Evolutionary conservation across 352 stramenopile genomes (phyloP).

Genomic region (Phytopythium aichiense): DNA sequence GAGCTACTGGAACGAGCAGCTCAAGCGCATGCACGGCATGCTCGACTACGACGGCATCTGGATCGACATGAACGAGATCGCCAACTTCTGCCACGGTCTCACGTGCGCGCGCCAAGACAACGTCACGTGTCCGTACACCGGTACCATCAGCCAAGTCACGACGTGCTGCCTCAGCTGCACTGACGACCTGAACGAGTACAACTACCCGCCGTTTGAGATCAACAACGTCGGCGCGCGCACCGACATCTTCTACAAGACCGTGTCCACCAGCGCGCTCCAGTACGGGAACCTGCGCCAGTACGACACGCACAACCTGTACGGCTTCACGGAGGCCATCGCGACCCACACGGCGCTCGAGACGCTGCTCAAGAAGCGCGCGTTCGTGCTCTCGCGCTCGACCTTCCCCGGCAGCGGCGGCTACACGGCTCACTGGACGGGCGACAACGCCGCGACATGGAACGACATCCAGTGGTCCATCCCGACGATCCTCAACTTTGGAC

Average conservation of each 20-base stretch:
- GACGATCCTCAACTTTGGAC: conserved; percentile 62
- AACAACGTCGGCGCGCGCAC: conserved; percentile 42
- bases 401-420: conserved; percentile 61
- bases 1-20: conserved; percentile 62
- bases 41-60: conserved; percentile 69
- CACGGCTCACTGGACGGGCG: conserved; percentile 72
- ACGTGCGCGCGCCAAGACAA: conserved; percentile 28
- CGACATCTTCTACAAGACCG: conserved; percentile 52
- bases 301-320: conserved; percentile 82
- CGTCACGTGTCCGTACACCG: conserved; percentile 30
- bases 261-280: conserved; percentile 53
- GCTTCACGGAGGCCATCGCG: conserved; percentile 65
- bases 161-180: conserved; percentile 43
- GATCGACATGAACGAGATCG: conserved; percentile 89
- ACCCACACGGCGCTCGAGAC: conserved; percentile 50
- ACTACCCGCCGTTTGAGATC: conserved; percentile 54
- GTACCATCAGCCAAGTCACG: conserved; percentile 28
- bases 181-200: conserved; percentile 40
- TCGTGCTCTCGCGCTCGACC: conserved; percentile 69
- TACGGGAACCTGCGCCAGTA: conserved; percentile 60
- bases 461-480: conserved; percentile 69
- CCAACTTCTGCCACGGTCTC: conserved; percentile 64
- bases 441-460: conserved; percentile 77
- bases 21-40: conserved; percentile 46
- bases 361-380: conserved; percentile 51